phyloP scores from a whole-genome alignment of 805 yeast species.

The Ogataea methylovora region DNA sequence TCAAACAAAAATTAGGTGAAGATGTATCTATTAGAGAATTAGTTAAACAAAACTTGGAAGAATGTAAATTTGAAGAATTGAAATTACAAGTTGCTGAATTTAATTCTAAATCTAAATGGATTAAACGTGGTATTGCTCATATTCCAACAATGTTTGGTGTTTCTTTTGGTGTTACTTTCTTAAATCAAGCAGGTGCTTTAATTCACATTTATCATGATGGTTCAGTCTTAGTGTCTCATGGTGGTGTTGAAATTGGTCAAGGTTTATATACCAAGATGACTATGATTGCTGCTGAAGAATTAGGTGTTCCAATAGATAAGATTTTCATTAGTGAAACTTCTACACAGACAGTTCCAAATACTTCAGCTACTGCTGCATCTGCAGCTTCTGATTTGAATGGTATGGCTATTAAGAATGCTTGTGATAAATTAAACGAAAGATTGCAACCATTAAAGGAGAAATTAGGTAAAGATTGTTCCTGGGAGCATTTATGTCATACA shows the following conservation, averaged over 20 bases:
- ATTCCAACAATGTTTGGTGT: conserved; percentile 43
- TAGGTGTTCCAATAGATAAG: conserved; percentile 31
- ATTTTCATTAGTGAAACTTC: conserved; percentile 39
- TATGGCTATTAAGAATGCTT: conserved; percentile 40
- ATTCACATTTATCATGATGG: conserved; percentile 40
- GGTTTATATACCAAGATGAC: conserved; percentile 42
- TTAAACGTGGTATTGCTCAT: conserved; percentile 38
- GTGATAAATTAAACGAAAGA: conserved; percentile 35
- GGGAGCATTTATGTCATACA: conserved; percentile 31
- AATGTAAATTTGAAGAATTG: conserved; percentile 26
- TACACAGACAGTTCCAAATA: conserved; percentile 38
- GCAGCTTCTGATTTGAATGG: conserved; percentile 43
- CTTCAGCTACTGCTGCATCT: conserved; percentile 43
- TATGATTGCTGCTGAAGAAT: conserved; percentile 37
- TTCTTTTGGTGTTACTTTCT: conserved; percentile 35
- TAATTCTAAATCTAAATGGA: conserved; percentile 33
- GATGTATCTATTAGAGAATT: conserved; percentile 32
- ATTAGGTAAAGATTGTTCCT: conserved; percentile 28
- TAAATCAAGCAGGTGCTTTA: conserved; percentile 42
- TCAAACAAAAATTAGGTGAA: conserved; percentile 31
- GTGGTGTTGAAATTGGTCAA: conserved; percentile 46
- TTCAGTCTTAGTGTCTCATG: conserved; percentile 36
- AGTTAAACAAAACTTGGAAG: conserved; percentile 27
- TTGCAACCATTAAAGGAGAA: conserved; percentile 30
- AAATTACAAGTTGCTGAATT: conserved; percentile 31